Evolutionary conservation across 2,329 filamentous ascomycete species (phyloP), one percentile per base, ranked within the genome.

Genomic region (Ploettnerulaceae sp.): DNA sequence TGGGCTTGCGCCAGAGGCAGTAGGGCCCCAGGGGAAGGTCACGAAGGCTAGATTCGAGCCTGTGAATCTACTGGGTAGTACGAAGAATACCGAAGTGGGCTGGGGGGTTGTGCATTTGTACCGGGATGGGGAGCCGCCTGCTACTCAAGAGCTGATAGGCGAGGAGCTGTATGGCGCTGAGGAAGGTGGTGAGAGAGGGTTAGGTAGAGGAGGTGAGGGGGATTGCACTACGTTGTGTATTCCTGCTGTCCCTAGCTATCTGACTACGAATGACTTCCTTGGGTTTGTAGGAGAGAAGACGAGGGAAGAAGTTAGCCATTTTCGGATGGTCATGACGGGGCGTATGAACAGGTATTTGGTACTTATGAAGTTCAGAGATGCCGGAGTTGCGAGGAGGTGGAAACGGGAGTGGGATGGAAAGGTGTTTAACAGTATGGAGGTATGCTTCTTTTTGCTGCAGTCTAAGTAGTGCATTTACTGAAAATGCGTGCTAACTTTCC

Each of bases 81-180:
- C 17, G 14, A 79, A 75, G 58, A 80, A 84, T 45, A 89, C 88
- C 1, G 85, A 95, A 49, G 74, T 89, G 1, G 87, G 89, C 32
- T 96, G 89, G 84, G 93, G 93, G 1, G 81, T 97, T 11, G 89
- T 98, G 2, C 93, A 96, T 65, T 76, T 98, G 21, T 98, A 96
- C 65, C 80, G 90, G 7, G 91, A 97, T 66, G 79, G 78, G 2
- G 79, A 89, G 48, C 86, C 94, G 64, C 84, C 82, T 1, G 72
- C 79, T 1, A 76, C 72, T 9, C 68, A 89, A 9, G 71, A 78
- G 47, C 70, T 75, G 62, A 28, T 55, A 57, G 11, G 40, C 47
- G 51, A 17, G n/a, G 59, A 59, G 21, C 53, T 54, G n/a, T 58
- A 57, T 47, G 47, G 43, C 25, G 37, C 43, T 12, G 47, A 51